Evolutionary conservation across 805 yeast genomes (phyloP).

Genomic region (Candida hispaniensis): DNA sequence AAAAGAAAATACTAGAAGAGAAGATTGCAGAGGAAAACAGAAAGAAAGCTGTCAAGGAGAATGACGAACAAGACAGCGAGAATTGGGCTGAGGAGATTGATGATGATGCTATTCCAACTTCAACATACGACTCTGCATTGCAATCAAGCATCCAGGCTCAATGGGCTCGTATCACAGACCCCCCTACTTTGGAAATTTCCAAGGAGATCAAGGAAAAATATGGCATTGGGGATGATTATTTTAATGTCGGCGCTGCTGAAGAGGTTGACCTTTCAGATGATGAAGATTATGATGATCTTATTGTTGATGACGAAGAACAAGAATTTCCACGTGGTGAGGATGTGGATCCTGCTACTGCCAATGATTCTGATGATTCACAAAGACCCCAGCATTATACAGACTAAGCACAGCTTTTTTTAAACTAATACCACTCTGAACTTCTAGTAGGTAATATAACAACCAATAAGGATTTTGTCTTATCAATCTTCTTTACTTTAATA

Average conservation of each 20-base stretch:
- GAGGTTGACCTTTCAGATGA: constrained; percentile 14
- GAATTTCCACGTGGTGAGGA: constrained; percentile 4
- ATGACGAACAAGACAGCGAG: constrained; percentile 1
- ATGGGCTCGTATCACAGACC: constrained; percentile 13
- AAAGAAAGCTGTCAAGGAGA: background rate
- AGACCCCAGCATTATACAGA: too few relatives aligned
- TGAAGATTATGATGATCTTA: constrained; percentile 9
- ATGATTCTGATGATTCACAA: constrained; percentile 7
- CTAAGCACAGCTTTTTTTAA: too few relatives aligned
- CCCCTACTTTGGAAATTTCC: constrained; percentile 2
- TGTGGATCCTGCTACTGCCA: constrained; percentile 3
- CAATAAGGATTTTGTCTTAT: too few relatives aligned
- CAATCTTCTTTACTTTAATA: too few relatives aligned
- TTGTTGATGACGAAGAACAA: constrained; percentile 5
- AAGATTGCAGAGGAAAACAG: constrained; percentile 1
- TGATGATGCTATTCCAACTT: background rate
- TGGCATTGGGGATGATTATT: background rate
- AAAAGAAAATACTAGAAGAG: constrained; percentile 6
- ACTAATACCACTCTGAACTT: too few relatives aligned
- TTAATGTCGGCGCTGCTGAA: constrained; percentile 2
- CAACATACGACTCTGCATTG: constrained; percentile 1
- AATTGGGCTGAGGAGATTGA: constrained; percentile 2
- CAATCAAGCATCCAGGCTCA: constrained; percentile 10
- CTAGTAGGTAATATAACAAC: too few relatives aligned
- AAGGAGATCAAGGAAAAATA: background rate